These are phyloP conservation scores for Priceomyces medius DNA, from an alignment of 805 yeast genomes.

Conservation along the genomic window DNA sequence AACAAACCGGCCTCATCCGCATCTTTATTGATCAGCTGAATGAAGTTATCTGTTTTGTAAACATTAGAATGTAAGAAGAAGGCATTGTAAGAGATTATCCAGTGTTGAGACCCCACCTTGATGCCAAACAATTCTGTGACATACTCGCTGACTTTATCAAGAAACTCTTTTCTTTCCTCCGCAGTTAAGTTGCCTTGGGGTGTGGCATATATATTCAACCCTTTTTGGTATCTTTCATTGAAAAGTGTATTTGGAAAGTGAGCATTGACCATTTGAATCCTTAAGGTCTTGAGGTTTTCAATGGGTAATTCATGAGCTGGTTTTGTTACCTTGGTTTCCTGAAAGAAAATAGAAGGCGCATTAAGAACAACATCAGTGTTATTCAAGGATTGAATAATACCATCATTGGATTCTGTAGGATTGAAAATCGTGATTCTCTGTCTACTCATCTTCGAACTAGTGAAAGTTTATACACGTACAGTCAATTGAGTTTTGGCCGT, in stretches of 20 bases:
- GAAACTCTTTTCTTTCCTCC: constrained; percentile 19
- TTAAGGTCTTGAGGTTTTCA: constrained; percentile 14
- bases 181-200: constrained; percentile 20
- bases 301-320: constrained; percentile 2
- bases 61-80: constrained; percentile 22
- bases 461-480: not conserved
- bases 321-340: constrained; percentile 18
- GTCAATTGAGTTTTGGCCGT: too few relatives aligned
- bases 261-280: constrained; percentile 19
- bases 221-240: constrained; percentile 23
- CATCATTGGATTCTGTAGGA: constrained; percentile 23
- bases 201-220: constrained; percentile 29
- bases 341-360: constrained; percentile 8
- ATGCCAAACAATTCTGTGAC: constrained; percentile 19
- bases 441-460: constrained; percentile 16
- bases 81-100: constrained; percentile 30
- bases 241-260: constrained; percentile 18
- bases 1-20: not conserved
- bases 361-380: constrained; percentile 11
- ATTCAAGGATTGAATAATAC: constrained; percentile 17
- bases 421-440: constrained; percentile 34
- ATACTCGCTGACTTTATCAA: constrained; percentile 16
- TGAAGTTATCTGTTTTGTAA: not conserved
- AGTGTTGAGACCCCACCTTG: constrained; percentile 14
- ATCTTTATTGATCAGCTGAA: constrained; percentile 2